Evolutionary conservation across 1,284 basidiomycete species (phyloP).

Genomic region (Papiliotrema flavescens): DNA sequence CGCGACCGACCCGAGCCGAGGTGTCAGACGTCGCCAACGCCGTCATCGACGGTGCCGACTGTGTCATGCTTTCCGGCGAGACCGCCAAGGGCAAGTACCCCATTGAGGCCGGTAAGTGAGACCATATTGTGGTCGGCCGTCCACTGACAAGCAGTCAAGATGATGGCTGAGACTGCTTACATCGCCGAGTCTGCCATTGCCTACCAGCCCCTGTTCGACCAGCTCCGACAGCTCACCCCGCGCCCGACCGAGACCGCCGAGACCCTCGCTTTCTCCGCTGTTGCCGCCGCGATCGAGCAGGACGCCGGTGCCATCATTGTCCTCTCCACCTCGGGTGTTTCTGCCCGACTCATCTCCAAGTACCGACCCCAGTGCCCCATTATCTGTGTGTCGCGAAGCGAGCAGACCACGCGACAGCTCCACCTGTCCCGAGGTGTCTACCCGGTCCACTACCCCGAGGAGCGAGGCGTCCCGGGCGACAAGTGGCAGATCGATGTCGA

Average conservation of each 20-base stretch:
- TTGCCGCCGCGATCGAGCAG: conserved; percentile 91
- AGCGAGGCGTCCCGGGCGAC: conserved; percentile 75
- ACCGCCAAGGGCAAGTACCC: conserved; percentile 95
- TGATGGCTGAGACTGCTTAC: conserved; percentile 98
- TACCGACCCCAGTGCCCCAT: conserved; percentile 94
- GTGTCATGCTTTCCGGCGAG: conserved; percentile 98
- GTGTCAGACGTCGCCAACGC: conserved; percentile 97
- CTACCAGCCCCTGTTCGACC: conserved; percentile 87
- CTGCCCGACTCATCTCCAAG: conserved; percentile 93
- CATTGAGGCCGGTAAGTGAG: conserved; percentile 72
- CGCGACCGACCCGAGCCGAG: conserved; percentile 92
- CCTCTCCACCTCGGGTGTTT: conserved; percentile 93
- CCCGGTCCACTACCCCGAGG: conserved; percentile 90
- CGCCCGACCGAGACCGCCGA: conserved; percentile 89
- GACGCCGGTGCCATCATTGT: conserved; percentile 91
- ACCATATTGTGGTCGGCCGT: not conserved
- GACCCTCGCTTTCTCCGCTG: conserved; percentile 89
- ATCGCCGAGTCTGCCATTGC: conserved; percentile 91
- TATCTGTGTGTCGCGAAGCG: conserved; percentile 92
- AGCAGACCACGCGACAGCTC: conserved; percentile 92
- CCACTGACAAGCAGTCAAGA: conserved; percentile 61
- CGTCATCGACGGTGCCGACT: conserved; percentile 93
- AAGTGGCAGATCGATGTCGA: conserved; percentile 97
- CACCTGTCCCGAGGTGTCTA: conserved; percentile 97
- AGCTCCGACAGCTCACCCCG: conserved; percentile 70